A percentile compares a stretch with the other conserved stretches of the same genome.
These are phyloP conservation scores for Cadophora gregata DNA, from an alignment of 2,329 filamentous ascomycete genomes.

Conservation along the genomic window DNA sequence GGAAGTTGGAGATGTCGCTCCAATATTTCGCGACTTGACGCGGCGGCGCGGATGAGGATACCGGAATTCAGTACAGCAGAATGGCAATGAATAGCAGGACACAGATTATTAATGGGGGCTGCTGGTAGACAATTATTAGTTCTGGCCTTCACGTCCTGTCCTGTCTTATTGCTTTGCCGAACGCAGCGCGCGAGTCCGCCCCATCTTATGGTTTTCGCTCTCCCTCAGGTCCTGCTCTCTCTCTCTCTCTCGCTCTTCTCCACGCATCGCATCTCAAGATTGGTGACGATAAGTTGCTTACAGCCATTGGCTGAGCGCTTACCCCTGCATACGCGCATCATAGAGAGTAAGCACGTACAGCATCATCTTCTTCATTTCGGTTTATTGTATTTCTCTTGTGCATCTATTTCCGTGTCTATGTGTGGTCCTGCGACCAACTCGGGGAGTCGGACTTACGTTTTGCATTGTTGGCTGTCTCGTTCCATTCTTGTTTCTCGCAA, in stretches of 20 bases:
- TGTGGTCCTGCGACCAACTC: background rate
- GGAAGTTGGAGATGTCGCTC: slow-evolving; percentile 1
- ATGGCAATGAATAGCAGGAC: background rate
- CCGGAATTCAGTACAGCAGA: background rate
- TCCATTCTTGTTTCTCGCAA: background rate
- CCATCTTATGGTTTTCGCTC: slow-evolving; percentile 1
- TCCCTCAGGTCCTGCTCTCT: background rate
- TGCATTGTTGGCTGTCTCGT: slow-evolving; percentile 1
- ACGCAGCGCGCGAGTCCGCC: background rate
- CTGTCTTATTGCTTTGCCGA: background rate
- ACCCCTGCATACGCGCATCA: slow-evolving; percentile 3
- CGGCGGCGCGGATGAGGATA: background rate
- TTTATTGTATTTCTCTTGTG: too few relatives aligned
- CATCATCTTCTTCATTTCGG: too few relatives aligned
- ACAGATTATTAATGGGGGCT: background rate
- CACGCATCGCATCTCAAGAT: slow-evolving; percentile 7
- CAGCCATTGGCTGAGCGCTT: background rate
- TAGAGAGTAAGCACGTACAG: background rate
- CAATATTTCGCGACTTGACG: slow-evolving; percentile 8
- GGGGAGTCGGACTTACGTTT: slow-evolving; percentile 4
- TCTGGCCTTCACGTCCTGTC: background rate
- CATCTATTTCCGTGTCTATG: background rate
- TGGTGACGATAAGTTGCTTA: slow-evolving; percentile 1
- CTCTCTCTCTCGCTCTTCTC: background rate
- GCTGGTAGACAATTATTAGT: background rate